These are phyloP conservation scores for Xylaria venustula DNA, from an alignment of 495 filamentous ascomycete species.

Conservation along the genomic window DNA sequence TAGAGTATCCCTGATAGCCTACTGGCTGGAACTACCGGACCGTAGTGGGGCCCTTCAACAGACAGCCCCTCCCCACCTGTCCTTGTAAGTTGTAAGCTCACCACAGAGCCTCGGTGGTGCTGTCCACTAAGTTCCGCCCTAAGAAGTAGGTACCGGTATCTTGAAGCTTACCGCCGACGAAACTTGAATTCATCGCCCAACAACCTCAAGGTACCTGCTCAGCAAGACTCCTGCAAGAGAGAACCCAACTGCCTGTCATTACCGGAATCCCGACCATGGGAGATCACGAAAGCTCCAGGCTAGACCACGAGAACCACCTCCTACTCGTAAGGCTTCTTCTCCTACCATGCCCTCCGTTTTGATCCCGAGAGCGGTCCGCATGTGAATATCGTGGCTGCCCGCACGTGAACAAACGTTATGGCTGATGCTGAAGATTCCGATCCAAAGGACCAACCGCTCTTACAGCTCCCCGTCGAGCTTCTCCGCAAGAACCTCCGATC, in stretches of 20 bases:
- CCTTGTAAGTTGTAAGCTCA: no score
- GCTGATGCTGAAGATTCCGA: conserved; percentile 3
- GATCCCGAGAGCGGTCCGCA: background rate
- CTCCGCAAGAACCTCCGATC: conserved; percentile 90
- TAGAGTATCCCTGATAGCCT: background rate
- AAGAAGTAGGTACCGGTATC: no score
- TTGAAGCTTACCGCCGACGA: no score
- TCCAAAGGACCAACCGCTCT: conserved; percentile 85
- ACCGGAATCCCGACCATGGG: conserved; percentile 34
- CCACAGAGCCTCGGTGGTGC: no score
- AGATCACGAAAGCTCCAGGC: conserved; percentile 40
- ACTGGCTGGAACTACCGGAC: conserved; percentile 5
- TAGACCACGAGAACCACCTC: conserved; percentile 49
- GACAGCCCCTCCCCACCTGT: no score
- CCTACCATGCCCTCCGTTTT: background rate
- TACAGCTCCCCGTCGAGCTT: conserved; percentile 87
- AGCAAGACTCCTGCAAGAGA: no score
- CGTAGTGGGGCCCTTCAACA: background rate
- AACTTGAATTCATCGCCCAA: no score
- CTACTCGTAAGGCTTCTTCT: conserved; percentile 37
- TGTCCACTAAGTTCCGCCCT: no score
- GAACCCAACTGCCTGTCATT: no score
- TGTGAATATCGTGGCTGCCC: background rate
- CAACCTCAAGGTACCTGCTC: no score
- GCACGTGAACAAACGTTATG: background rate